Evolutionary conservation across 805 yeast genomes (phyloP).

Genomic region (Kazachstania psychrophila): DNA sequence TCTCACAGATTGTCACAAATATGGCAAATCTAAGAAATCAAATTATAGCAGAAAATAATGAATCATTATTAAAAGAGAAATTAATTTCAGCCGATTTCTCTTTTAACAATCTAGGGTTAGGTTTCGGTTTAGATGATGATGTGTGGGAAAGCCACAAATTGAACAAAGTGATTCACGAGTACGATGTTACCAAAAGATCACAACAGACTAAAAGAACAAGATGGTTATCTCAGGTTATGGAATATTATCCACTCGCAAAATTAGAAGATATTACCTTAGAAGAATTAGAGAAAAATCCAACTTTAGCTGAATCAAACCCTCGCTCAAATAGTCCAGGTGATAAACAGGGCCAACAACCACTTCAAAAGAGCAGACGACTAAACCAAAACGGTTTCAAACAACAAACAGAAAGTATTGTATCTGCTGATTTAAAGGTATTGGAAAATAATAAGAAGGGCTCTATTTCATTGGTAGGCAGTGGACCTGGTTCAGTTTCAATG

Average conservation of each 20-base stretch:
- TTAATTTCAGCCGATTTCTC: conserved; percentile 13
- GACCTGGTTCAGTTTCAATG: conserved; percentile 81
- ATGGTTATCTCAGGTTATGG: conserved; percentile 86
- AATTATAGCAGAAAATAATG: conserved; percentile 45
- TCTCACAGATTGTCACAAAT: conserved; percentile 58
- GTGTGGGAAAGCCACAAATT: conserved; percentile 49
- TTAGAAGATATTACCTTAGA: conserved; percentile 52
- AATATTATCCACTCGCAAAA: conserved; percentile 70
- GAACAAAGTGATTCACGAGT: conserved; percentile 54
- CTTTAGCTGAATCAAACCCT: conserved; percentile 1
- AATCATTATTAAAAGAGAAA: conserved; percentile 20
- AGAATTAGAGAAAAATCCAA: conserved; percentile 11
- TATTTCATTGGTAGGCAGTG: conserved; percentile 84
- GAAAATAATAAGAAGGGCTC: conserved; percentile 35
- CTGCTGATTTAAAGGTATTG: too few relatives aligned
- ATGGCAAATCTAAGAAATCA: conserved; percentile 56
- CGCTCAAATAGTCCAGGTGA: too few relatives aligned
- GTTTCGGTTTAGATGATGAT: conserved; percentile 53
- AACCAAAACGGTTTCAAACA: too few relatives aligned
- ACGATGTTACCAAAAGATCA: conserved; percentile 43
- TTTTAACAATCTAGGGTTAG: conserved; percentile 24
- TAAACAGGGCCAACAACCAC: too few relatives aligned
- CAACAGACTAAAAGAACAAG: conserved; percentile 53
- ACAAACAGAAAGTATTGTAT: too few relatives aligned
- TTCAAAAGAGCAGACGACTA: too few relatives aligned